Evolutionary conservation across 2,329 filamentous ascomycete genomes (phyloP).

Genomic region (Byssothecium circinans): DNA sequence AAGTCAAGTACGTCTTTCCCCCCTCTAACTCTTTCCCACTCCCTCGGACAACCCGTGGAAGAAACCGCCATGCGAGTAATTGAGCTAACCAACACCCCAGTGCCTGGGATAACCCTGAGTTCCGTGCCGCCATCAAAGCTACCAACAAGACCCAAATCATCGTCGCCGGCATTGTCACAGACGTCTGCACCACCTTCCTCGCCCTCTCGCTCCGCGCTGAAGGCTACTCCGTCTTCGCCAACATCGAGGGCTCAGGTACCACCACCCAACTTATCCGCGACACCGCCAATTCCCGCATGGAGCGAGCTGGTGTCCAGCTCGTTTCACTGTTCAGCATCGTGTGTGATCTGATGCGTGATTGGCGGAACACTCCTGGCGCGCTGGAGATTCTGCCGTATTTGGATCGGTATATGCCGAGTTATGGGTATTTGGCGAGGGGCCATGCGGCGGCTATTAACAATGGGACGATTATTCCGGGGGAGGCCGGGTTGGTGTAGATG

Average conservation of each 20-base stretch:
- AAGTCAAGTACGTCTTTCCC: slow-evolving; percentile 59
- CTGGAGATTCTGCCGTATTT: slow-evolving; percentile 64
- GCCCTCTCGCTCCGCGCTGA: slow-evolving; percentile 70
- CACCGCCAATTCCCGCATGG: slow-evolving; percentile 68
- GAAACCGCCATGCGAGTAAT: too few relatives aligned
- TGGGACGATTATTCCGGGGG: slow-evolving; percentile 60
- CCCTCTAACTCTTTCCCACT: neutral
- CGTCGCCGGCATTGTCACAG: slow-evolving; percentile 71
- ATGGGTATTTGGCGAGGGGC: slow-evolving; percentile 63
- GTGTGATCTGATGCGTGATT: slow-evolving; percentile 71
- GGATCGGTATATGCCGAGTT: slow-evolving; percentile 66
- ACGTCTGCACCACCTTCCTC: slow-evolving; percentile 75
- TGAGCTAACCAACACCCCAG: slow-evolving; percentile 17
- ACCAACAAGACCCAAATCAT: slow-evolving; percentile 71
- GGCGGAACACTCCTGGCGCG: slow-evolving; percentile 58
- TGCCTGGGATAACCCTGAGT: slow-evolving; percentile 74
- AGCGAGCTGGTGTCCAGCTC: slow-evolving; percentile 65
- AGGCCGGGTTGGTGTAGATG: slow-evolving; percentile 43
- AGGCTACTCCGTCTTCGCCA: slow-evolving; percentile 72
- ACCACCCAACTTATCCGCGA: slow-evolving; percentile 63
- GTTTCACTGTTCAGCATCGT: slow-evolving; percentile 65
- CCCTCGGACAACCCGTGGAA: neutral
- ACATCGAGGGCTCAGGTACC: slow-evolving; percentile 71
- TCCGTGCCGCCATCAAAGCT: slow-evolving; percentile 65
- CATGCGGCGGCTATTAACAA: slow-evolving; percentile 64